phyloP scores from a whole-genome alignment of 129 eudicot species.

The Flaveria sonorensis region DNA sequence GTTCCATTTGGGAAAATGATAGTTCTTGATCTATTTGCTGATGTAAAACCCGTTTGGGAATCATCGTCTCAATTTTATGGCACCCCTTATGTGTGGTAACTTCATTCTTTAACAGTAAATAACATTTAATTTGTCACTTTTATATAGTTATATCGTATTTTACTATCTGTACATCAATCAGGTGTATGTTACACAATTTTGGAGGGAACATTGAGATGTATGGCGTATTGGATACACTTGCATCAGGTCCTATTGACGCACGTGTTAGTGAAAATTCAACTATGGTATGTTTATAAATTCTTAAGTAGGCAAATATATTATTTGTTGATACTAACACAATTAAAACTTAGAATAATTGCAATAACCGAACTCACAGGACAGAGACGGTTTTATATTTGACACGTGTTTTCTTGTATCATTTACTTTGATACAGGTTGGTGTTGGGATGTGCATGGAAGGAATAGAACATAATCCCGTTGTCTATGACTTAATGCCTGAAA shows the following conservation, averaged over 20 bases:
- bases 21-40: conserved; percentile 98
- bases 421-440: conserved; percentile 64
- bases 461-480: conserved; percentile 95
- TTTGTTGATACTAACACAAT: not conserved
- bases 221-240: conserved; percentile 82
- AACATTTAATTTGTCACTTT: not conserved
- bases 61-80: conserved; percentile 93
- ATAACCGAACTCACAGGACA: no score
- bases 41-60: conserved; percentile 92
- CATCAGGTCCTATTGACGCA: conserved; percentile 89
- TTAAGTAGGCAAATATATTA: not conserved
- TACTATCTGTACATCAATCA: conserved; percentile 32
- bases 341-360: not conserved
- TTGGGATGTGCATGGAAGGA: conserved; percentile 99
- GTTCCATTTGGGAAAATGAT: conserved; percentile 98
- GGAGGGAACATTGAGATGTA: conserved; percentile 99
- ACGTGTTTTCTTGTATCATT: not conserved
- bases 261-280: conserved; percentile 84
- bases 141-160: not conserved
- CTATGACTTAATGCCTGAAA: conserved; percentile 95
- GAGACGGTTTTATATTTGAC: conserved; percentile 1
- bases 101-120: conserved; percentile 1
- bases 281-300: conserved; percentile 56
- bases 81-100: conserved; percentile 92
- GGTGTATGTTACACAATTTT: conserved; percentile 99